Evolutionary conservation across 768 basidiomycete species (phyloP).

Genomic region (Mrakia blollopis): DNA sequence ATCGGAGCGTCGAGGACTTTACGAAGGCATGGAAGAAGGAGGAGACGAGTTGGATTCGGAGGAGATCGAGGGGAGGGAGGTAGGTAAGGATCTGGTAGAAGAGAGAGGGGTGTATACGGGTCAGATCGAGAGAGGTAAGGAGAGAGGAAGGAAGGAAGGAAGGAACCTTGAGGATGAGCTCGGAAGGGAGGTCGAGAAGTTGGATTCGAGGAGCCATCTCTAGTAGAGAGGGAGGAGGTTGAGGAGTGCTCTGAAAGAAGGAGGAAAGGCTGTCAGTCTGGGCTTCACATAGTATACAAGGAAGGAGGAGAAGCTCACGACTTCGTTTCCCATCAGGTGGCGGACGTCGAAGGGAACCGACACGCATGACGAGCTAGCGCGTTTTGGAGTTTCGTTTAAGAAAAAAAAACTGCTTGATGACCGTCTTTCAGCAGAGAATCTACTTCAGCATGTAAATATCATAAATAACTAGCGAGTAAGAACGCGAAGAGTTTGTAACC

Average conservation of each 20-base stretch:
- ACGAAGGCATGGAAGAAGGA: conserved; percentile 3
- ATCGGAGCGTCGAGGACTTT: conserved; percentile 6
- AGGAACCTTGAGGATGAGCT: conserved; percentile 8
- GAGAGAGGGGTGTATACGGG: background rate
- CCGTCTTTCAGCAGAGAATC: too few relatives aligned
- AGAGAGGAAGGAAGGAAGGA: background rate
- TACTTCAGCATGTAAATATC: too few relatives aligned
- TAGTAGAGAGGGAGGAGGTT: background rate
- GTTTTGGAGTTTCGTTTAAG: too few relatives aligned
- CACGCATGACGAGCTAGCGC: too few relatives aligned
- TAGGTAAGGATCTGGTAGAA: conserved; percentile 11
- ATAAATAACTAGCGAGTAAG: too few relatives aligned
- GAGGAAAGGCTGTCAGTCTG: background rate
- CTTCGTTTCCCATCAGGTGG: background rate
- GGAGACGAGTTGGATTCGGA: conserved; percentile 9
- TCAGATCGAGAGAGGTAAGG: background rate
- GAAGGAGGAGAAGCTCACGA: background rate
- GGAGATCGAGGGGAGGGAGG: conserved; percentile 17
- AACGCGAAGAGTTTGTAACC: too few relatives aligned
- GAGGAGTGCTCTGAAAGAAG: background rate
- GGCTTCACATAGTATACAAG: background rate
- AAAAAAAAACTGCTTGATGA: too few relatives aligned
- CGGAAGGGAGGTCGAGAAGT: conserved; percentile 5
- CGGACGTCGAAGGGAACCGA: too few relatives aligned
- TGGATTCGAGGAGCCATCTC: background rate